Evolutionary conservation across 2,329 filamentous ascomycete species (phyloP), one percentile per base, ranked within the genome.

Genomic region (Cadophora malorum): DNA sequence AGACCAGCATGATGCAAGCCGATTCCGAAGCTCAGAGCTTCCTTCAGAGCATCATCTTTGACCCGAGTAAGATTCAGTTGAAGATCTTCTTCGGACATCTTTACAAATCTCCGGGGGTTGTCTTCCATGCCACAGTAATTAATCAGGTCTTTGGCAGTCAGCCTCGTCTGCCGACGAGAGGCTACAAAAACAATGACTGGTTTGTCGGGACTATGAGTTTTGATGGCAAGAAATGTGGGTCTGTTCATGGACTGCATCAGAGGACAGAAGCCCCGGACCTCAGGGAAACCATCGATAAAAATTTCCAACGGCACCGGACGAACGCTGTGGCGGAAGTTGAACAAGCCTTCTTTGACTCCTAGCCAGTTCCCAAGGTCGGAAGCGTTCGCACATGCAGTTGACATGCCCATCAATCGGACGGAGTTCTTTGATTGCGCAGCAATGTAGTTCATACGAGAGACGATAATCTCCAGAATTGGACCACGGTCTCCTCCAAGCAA

Each of bases 231-330:
- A 80, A 98, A 99, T 0, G 96, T 97, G 1, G 96, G 96, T 7
- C 96, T 87, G 77, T 99, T 99, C 96, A 99, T 99, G 0, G 94
- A 97, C 80, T 98, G 95, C 96, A 99, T 99, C 72, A 99, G 81
- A 0, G 96, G 94, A 75, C 95, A 98, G 82, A 99, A 99, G 0
- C 96, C 96, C 68, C 95, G 88, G 73, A 96, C 91, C 76, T 98
- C 93, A 0, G 96, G 94, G 78, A 99, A 99, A 0, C 96, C 96
- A 78, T 99, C 96, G 73, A 99, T 99, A 79, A 93, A 99, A 53
- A 97, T 92, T 78, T 99, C 95, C 49, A 99, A 81, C 0, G 96
- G 96, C 10, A 99, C 96, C 2, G 96, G 96, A 28, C 96, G 93
- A 45, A 99, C 96, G 0, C 94, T 98, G 77, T 99, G 96, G 33